Evolutionary conservation across 73 alveolate species (phyloP), one percentile per base, ranked within the genome.

Genomic region (Paramecium biaurelia): DNA sequence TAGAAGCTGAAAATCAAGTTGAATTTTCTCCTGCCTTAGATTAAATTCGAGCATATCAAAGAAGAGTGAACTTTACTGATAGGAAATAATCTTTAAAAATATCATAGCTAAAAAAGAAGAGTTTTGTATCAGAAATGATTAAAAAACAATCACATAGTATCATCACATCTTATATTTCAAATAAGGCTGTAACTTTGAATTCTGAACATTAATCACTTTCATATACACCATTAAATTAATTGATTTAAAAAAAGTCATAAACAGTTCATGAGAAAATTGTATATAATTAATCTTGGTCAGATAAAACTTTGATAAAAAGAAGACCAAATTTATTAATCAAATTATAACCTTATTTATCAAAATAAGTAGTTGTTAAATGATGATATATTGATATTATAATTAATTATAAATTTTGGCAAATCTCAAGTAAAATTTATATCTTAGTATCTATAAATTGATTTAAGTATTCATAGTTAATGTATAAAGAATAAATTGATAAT

Each of bases 101-200:
- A 63, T 0, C 28, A 1, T 2, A 38, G 9, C 28, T 9, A 63
- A 30, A 63, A 32, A 63, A 63, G 24, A 63, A 63, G 53, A 26
- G 47, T 9, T 30, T 63, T 63, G 43, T 63, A 20, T 63, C 45
- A 30, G 47, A 63, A 23, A 53, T 53, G 68, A 20, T 63, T 32
- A 63, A 63, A 63, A 63, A 63, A 63, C 45, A 63, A 63, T 63
- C 41, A 12, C 43, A 63, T 63, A 63, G 84, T 63, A 63, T 63
- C 45, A 63, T 63, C 20, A 63, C 43, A 14, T 63, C 84, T 2
- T 63, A 63, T 63, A 23, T 63, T 12, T 26, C 45, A 26, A 63
- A 63, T 63, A 63, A 63, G 24, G 45, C 84, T 12, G 45, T 26
- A 38, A 30, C 84, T 11, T 30, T 26, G 41, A 63, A 26, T 63